phyloP scores from a whole-genome alignment of 495 filamentous ascomycete genomes.

The Friedmanniomyces endolithicus region DNA sequence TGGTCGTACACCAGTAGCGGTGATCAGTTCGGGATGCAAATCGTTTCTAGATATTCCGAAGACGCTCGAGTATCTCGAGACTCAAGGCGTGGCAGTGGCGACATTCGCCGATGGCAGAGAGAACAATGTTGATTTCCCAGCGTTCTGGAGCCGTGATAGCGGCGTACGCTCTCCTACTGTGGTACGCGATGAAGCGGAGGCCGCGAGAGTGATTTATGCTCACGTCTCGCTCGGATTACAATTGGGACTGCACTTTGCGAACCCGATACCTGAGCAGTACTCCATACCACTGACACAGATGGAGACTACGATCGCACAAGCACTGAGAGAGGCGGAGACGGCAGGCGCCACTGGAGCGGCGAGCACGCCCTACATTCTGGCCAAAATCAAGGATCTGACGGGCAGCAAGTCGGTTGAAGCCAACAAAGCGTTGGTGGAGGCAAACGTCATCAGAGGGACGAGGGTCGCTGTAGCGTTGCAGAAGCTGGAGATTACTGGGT shows the following conservation, averaged over 20 bases:
- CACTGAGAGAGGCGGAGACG: slow-evolving; percentile 56
- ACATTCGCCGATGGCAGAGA: slow-evolving; percentile 74
- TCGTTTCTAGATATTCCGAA: slow-evolving; percentile 86
- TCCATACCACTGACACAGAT: slow-evolving; percentile 64
- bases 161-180: slow-evolving; percentile 63
- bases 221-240: slow-evolving; percentile 51
- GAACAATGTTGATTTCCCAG: slow-evolving; percentile 64
- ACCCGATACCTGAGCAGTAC: slow-evolving; percentile 62
- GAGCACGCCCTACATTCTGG: slow-evolving; percentile 81
- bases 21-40: slow-evolving; percentile 84
- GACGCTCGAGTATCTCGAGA: slow-evolving; percentile 90
- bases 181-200: slow-evolving; percentile 61
- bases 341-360: slow-evolving; percentile 59
- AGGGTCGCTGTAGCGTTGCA: slow-evolving; percentile 66
- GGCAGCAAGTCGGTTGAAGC: slow-evolving; percentile 56
- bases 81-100: slow-evolving; percentile 72
- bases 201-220: slow-evolving; percentile 69
- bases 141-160: slow-evolving; percentile 82
- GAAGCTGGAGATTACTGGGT: slow-evolving; percentile 37
- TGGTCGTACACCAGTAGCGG: slow-evolving; percentile 78
- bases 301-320: slow-evolving; percentile 57
- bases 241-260: slow-evolving; percentile 73
- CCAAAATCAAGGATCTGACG: slow-evolving; percentile 69
- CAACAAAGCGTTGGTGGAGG: slow-evolving; percentile 65
- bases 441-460: slow-evolving; percentile 69